Conservation (phyloP, 345 rosid genomes). For the Balakata baccata region DNA sequence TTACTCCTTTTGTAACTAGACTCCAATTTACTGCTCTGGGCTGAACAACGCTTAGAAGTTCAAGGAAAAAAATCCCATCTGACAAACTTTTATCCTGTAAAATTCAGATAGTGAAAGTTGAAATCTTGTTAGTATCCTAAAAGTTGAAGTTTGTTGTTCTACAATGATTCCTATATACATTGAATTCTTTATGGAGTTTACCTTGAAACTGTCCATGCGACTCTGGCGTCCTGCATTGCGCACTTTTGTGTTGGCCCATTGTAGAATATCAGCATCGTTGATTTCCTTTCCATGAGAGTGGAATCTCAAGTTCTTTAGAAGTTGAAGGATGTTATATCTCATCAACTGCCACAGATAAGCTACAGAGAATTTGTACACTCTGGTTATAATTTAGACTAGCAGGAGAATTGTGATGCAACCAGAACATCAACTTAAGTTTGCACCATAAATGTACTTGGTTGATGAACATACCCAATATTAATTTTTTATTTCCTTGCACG, state of each 20-base stretch:
- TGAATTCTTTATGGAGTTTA: constrained; percentile 21
- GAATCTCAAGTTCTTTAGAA: constrained; percentile 80
- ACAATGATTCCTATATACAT: neutral
- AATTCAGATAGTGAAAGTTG: constrained; percentile 6
- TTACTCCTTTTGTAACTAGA: constrained; percentile 82
- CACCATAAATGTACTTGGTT: neutral
- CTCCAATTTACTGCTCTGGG: constrained; percentile 91
- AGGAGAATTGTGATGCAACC: neutral
- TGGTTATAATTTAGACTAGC: neutral
- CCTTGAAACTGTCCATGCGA: constrained; percentile 83
- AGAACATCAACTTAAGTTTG: neutral
- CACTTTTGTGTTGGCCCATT: constrained; percentile 88
- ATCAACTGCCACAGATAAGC: constrained; percentile 96
- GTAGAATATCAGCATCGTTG: constrained; percentile 72
- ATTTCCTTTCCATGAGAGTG: constrained; percentile 90
- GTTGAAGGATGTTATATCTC: constrained; percentile 94
- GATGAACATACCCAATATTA: constrained; percentile 63
- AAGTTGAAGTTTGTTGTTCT: too few species aligned
- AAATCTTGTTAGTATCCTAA: neutral
- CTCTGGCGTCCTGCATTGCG: constrained; percentile 62
- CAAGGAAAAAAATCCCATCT: constrained; percentile 84
- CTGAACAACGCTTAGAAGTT: constrained; percentile 84
- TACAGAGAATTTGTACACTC: constrained; percentile 27
- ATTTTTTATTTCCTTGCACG: constrained; percentile 91
- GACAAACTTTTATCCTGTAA: constrained; percentile 83